Evolutionary conservation across 345 rosid genomes (phyloP), one percentile per base, ranked within the genome.

Genomic region (Arabidopsis thaliana): DNA sequence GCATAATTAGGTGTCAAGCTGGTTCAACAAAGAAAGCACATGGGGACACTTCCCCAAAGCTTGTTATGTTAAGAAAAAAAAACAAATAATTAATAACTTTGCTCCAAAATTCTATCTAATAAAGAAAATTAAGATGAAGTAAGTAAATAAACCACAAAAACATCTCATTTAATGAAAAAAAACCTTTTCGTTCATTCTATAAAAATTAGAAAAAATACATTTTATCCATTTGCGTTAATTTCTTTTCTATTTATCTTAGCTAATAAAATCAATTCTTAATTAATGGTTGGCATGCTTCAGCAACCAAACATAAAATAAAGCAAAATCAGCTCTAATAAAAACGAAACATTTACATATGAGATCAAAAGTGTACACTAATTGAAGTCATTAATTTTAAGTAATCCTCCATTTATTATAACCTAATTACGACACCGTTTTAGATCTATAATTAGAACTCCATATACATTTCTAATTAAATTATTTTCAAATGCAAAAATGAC

Each of bases 21-120:
- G 77, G 80, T 77, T 77, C 62, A 65, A 71, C 61, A 57, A 77
- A 57, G 80, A 77, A 77, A 58, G 80, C 72, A 77, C 80, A 77
- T 77, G 80, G 76, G 58, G 55, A 57, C 76, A 71, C 61, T 77
- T 65, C 32, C 76, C 61, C 20, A 69, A 77, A 62, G 66, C 65
- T 69, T 16, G 70, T 69, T 16, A 70, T 76, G 22, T 76, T 69
- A 9, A 53, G 11, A 3, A 49, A 0, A 62, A 10, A 28, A 6
- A 59, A 69, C 40, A 69, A 69, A 69, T 65, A 34, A 62, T 33
- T 25, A 69, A 53, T 69, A 76, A 36, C 69, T 53, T 76, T 62
- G 34, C 75, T 76, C 79, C 68, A 51, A 51, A 52, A 28, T 28
- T 68, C 62, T 60, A 68, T 76, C 57, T 33, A 41, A 41, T 59